These are phyloP conservation scores for Lagerstroemia speciosa DNA, from an alignment of 345 rosid species.

Conservation along the genomic window DNA sequence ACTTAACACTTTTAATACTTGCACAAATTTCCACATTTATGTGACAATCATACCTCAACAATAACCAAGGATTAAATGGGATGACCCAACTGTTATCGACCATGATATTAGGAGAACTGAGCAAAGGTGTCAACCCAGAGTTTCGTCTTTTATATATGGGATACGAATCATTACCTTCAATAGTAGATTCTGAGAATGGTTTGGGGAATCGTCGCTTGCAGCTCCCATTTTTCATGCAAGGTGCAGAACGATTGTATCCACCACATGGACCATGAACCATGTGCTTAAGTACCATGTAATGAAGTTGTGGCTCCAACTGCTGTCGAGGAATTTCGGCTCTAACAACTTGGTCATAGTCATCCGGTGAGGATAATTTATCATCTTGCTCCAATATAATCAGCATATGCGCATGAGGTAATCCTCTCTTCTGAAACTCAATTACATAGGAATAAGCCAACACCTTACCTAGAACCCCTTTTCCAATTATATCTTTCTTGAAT, in stretches of 20 bases:
- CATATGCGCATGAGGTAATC: too few relatives aligned
- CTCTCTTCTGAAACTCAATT: background rate
- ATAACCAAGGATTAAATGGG: background rate
- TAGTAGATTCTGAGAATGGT: too few relatives aligned
- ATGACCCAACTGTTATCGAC: conserved; percentile 5
- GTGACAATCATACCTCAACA: background rate
- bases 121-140: background rate
- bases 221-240: background rate
- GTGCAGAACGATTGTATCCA: background rate
- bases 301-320: background rate
- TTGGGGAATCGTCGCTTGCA: background rate
- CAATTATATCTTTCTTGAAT: background rate
- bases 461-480: background rate
- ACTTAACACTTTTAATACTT: background rate
- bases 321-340: too few relatives aligned
- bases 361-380: background rate
- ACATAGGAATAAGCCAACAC: background rate
- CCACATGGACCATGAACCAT: background rate
- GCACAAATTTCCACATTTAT: background rate
- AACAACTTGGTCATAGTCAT: background rate
- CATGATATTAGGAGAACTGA: background rate
- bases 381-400: background rate
- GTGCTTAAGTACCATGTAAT: background rate
- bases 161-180: conserved; percentile 1
- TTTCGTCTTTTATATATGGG: background rate